Evolutionary conservation across 192 early-diverging fungal species (phyloP), one percentile per base, ranked within the genome.

Genomic region (Podila horticola): DNA sequence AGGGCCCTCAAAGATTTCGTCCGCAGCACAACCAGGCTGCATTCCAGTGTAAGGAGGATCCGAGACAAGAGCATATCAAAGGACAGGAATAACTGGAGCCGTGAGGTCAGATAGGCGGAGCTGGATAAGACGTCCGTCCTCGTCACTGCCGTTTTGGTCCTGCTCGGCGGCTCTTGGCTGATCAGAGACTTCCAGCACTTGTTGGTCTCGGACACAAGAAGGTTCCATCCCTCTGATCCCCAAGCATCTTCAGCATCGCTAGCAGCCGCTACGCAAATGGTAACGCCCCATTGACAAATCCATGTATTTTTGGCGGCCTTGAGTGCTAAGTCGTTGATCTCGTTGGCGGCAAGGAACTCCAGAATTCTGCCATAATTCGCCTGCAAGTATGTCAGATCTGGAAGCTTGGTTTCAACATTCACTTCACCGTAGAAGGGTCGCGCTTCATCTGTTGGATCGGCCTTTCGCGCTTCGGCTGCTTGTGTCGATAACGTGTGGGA

Each of bases 1-100:
- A 98, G 83, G 2, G 94, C 90, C 36, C 91, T 92, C 45, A 98
- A 71, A 0, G 95, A 91, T 71, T 93, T 94, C 3, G 92, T 88
- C 26, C 97, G 85, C 19, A 94, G 84, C 2, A 91, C 84, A 3
- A 97, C 91, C 11, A 89, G 84, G 22, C 90, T 88, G 0, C 89
- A 87, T 24, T 91, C 90, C 13, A 97, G 85, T 0, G 86, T 88
- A 33, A 83, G 59, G 7, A 92, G 79, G 36, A 97, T 90, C 33
- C 92, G 85, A 2, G 84, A 79, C 51, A 98, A 65, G 31, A 94
- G 83, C 58, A 86, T 86, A 55, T 94, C 92, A 75, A 93, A 95
- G 29, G 89, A 92, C 22, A 88, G 83, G 66, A 88, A 92, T 0
- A 95, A 82, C 6, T 91, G 83, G 59, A 89, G 88, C 8, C 88